Conservation (phyloP, 108 stramenopile genomes). For the Craspedostauros australis region DNA sequence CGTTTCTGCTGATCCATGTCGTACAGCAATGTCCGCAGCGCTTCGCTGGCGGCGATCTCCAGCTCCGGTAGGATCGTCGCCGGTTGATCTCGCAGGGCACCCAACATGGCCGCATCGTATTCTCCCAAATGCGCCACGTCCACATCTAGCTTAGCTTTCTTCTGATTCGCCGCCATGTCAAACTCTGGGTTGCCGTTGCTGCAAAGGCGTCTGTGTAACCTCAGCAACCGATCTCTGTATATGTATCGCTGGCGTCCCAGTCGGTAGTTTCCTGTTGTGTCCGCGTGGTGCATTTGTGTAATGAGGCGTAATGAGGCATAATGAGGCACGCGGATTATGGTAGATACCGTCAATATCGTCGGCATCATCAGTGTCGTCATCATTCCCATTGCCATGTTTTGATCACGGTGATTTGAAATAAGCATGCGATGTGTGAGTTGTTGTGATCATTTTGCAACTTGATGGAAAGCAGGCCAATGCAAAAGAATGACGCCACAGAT, state of each 20-base stretch:
- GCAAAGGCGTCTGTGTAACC: constrained; percentile 70
- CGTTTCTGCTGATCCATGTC: no score
- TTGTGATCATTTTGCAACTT: no score
- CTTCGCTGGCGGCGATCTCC: constrained; percentile 71
- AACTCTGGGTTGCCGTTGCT: constrained; percentile 5
- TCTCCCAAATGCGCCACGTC: constrained; percentile 82
- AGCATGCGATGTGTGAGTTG: no score
- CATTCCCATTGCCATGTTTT: no score
- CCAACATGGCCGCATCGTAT: constrained; percentile 77
- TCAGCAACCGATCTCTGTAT: constrained; percentile 71
- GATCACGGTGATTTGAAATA: no score
- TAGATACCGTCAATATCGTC: no score
- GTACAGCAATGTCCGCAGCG: constrained; percentile 60
- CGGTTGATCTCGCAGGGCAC: constrained; percentile 59
- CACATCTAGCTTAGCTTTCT: constrained; percentile 47
- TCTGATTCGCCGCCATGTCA: constrained; percentile 14
- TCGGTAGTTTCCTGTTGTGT: constrained; percentile 72
- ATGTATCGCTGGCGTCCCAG: constrained; percentile 63
- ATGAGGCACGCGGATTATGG: no score
- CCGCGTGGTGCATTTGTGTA: no score
- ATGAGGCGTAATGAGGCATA: no score
- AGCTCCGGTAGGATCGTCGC: constrained; percentile 56
- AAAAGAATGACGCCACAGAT: no score
- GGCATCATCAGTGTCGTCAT: no score
- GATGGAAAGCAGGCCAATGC: no score